These are phyloP conservation scores for Sporothrix humicola DNA, from an alignment of 2,329 filamentous ascomycete species.

Conservation along the genomic window DNA sequence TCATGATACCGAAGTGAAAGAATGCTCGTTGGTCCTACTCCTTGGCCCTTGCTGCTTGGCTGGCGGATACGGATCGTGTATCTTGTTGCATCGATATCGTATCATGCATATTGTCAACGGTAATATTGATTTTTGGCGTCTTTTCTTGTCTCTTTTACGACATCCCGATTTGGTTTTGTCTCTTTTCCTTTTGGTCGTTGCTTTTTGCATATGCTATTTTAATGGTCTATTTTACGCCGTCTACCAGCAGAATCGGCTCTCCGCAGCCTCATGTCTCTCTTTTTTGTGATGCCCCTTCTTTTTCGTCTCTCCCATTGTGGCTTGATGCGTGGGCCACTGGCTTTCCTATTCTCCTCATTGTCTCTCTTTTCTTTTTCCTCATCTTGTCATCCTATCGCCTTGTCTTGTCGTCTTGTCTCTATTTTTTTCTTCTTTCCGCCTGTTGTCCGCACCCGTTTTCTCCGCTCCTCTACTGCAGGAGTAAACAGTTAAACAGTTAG, in stretches of 20 bases:
- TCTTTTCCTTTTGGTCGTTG: too few relatives aligned
- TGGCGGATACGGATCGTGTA: not conserved
- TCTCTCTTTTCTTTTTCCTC: not conserved
- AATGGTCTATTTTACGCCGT: too few relatives aligned
- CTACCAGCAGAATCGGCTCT: not conserved
- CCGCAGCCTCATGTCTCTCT: slow-evolving; percentile 9
- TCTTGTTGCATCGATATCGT: not conserved
- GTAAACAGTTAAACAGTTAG: not conserved
- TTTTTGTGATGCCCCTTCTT: not conserved
- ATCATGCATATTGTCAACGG: slow-evolving; percentile 1
- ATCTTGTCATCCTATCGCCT: too few relatives aligned
- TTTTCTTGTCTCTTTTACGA: not conserved
- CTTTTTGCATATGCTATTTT: not conserved
- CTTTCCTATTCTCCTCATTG: not conserved
- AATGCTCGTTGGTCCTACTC: not conserved
- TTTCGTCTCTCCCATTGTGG: slow-evolving; percentile 4
- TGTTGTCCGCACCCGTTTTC: not conserved
- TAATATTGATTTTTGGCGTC: slow-evolving; percentile 6
- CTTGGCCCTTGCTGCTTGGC: not conserved
- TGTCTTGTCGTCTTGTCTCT: not conserved
- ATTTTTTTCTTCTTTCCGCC: not conserved
- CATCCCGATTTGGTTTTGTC: not conserved
- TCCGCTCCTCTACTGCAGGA: not conserved
- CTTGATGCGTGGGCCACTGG: too few relatives aligned
- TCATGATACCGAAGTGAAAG: not conserved